Percentiles rank a stretch among this genome's conserved stretches.
Evolutionary conservation across 768 basidiomycete genomes (phyloP).

Genomic region (Kwoniella sp.): DNA sequence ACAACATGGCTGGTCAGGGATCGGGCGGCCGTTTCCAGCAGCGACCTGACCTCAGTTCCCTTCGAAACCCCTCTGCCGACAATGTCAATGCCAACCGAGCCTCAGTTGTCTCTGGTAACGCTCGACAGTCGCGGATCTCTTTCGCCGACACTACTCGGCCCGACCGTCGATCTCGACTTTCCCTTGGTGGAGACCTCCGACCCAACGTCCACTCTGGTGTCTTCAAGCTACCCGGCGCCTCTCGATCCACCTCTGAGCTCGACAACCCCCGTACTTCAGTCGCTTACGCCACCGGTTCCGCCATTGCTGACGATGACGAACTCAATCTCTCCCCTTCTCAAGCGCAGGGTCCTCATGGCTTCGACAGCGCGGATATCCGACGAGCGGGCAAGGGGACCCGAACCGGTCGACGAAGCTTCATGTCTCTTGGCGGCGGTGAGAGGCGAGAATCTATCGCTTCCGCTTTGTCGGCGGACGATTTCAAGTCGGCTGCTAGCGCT

Average conservation of each 20-base stretch:
- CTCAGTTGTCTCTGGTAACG: slow-evolving; percentile 28
- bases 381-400: slow-evolving; percentile 14
- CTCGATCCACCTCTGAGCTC: slow-evolving; percentile 36
- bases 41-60: slow-evolving; percentile 20
- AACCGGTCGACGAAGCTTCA: slow-evolving; percentile 23
- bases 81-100: slow-evolving; percentile 35
- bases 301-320: slow-evolving; percentile 37
- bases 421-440: slow-evolving; percentile 34
- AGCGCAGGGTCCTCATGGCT: slow-evolving; percentile 38
- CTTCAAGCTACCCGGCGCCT: slow-evolving; percentile 29
- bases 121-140: slow-evolving; percentile 46
- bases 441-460: slow-evolving; percentile 27
- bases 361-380: slow-evolving; percentile 27
- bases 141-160: slow-evolving; percentile 46
- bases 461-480: slow-evolving; percentile 31
- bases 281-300: slow-evolving; percentile 35
- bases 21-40: slow-evolving; percentile 21
- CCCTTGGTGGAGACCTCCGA: slow-evolving; percentile 46
- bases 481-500: slow-evolving; percentile 41
- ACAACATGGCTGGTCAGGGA: slow-evolving; percentile 48
- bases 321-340: slow-evolving; percentile 46
- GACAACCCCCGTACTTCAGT: slow-evolving; percentile 11
- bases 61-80: slow-evolving; percentile 29
- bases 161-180: slow-evolving; percentile 45
- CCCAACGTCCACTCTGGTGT: slow-evolving; percentile 28